Percentiles rank a stretch among this genome's conserved stretches.
Conservation (phyloP, 176 grass and related monocot genomes). For the Carex pumila region DNA sequence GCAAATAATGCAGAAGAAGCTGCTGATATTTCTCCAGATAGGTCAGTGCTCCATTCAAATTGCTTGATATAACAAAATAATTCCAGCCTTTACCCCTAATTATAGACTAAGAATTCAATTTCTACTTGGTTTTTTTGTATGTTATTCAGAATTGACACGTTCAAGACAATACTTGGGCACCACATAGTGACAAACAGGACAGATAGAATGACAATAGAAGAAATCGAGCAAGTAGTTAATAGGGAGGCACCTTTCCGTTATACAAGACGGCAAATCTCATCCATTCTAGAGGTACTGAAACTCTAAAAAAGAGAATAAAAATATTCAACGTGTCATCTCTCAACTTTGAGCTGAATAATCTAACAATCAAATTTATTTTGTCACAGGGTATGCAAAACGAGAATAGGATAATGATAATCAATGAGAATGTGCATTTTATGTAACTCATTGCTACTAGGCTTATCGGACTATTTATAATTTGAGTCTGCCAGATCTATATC, state of each 20-base stretch:
- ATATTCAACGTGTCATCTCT: background rate
- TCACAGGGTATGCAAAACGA: constrained; percentile 84
- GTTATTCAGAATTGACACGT: constrained; percentile 55
- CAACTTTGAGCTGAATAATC: background rate
- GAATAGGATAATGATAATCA: constrained; percentile 92
- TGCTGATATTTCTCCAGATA: constrained; percentile 55
- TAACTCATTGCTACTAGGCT: constrained; percentile 19
- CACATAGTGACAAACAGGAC: constrained; percentile 72
- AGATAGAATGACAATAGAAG: constrained; percentile 65
- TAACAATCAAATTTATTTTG: background rate
- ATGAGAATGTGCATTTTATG: constrained; percentile 73
- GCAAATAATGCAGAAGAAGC: constrained; percentile 33
- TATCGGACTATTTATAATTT: background rate
- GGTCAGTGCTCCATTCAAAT: constrained; percentile 27
- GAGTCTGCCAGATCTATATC: background rate
- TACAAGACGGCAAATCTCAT: constrained; percentile 58
- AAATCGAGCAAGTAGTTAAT: constrained; percentile 71
- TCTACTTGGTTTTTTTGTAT: constrained; percentile 17
- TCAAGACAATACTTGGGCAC: constrained; percentile 69
- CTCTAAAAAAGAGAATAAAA: background rate
- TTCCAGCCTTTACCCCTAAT: background rate
- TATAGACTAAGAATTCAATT: constrained; percentile 4
- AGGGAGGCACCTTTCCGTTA: constrained; percentile 47
- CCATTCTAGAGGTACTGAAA: constrained; percentile 71
- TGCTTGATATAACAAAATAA: constrained; percentile 7